A percentile compares a stretch with the other conserved stretches of the same genome.
phyloP scores from a whole-genome alignment of 2,329 filamentous ascomycete species.

The Neonectria punicea region DNA sequence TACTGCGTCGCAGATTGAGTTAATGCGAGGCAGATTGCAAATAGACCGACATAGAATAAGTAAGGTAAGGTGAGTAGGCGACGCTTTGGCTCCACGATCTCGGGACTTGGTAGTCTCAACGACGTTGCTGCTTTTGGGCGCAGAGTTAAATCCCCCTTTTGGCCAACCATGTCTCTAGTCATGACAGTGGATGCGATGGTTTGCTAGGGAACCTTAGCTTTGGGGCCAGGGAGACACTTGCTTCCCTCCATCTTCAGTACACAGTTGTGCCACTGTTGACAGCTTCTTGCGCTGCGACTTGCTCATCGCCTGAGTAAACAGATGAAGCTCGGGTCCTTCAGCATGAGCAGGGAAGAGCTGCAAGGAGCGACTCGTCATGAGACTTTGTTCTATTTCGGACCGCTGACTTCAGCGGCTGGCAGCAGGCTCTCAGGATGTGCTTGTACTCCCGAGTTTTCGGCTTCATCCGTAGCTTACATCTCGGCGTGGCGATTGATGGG shows the following conservation, averaged over 20 bases:
- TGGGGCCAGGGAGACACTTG: slow-evolving; percentile 34
- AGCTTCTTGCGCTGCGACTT: slow-evolving; percentile 45
- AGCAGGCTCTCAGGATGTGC: slow-evolving; percentile 49
- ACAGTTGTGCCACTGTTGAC: slow-evolving; percentile 54
- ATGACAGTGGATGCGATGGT: slow-evolving; percentile 18
- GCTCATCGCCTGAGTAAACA: slow-evolving; percentile 37
- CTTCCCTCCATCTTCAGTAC: slow-evolving; percentile 44
- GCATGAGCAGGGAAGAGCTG: slow-evolving; percentile 67
- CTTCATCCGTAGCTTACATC: slow-evolving; percentile 40
- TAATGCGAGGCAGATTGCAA: no score
- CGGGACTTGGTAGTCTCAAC: neutral
- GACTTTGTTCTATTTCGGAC: slow-evolving; percentile 42
- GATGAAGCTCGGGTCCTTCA: slow-evolving; percentile 46
- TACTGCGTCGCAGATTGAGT: no score
- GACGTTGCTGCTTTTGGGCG: neutral
- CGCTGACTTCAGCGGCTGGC: slow-evolving; percentile 46
- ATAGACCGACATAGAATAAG: no score
- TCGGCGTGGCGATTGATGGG: slow-evolving; percentile 49
- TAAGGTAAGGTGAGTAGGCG: no score
- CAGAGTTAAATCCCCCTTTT: neutral
- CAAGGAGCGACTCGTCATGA: slow-evolving; percentile 52
- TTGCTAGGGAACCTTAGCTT: slow-evolving; percentile 27
- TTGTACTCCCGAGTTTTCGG: slow-evolving; percentile 42
- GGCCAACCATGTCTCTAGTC: neutral
- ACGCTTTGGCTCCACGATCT: neutral